These are phyloP conservation scores for Periconia macrospinosa DNA, from an alignment of 2,329 filamentous ascomycete species.

Conservation along the genomic window DNA sequence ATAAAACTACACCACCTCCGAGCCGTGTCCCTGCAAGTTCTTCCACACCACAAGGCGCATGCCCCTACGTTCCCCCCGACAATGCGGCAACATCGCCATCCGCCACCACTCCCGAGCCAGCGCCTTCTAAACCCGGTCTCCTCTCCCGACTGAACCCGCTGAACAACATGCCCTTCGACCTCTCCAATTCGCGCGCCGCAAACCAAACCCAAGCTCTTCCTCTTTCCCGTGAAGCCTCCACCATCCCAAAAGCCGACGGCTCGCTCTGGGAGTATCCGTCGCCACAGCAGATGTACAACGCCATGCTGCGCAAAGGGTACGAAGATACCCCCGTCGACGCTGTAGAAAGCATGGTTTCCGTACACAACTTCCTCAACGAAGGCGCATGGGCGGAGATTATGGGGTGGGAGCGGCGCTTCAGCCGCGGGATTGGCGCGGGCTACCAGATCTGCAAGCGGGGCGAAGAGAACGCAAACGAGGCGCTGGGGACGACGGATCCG, in stretches of 20 bases:
- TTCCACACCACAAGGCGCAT: slow-evolving; percentile 50
- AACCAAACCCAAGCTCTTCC: slow-evolving; percentile 75
- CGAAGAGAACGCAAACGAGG: slow-evolving; percentile 66
- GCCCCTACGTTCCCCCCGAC: slow-evolving; percentile 52
- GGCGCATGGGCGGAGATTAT: slow-evolving; percentile 96
- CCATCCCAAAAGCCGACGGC: slow-evolving; percentile 82
- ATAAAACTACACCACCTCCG: slow-evolving; percentile 41
- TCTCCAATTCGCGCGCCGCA: slow-evolving; percentile 77
- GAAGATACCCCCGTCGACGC: slow-evolving; percentile 91
- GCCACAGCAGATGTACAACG: slow-evolving; percentile 99
- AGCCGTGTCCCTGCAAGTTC: slow-evolving; percentile 27
- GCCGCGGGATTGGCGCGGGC: slow-evolving; percentile 69
- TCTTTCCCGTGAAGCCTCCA: slow-evolving; percentile 78
- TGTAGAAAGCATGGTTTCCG: slow-evolving; percentile 94
- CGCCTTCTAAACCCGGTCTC: slow-evolving; percentile 50
- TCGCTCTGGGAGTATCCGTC: slow-evolving; percentile 97
- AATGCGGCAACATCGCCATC: slow-evolving; percentile 29
- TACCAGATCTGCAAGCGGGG: slow-evolving; percentile 75
- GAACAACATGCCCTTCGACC: slow-evolving; percentile 91
- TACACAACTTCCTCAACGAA: slow-evolving; percentile 98
- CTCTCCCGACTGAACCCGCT: slow-evolving; percentile 73
- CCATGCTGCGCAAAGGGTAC: slow-evolving; percentile 92
- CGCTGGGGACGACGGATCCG: slow-evolving; percentile 44
- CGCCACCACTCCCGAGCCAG: slow-evolving; percentile 22
- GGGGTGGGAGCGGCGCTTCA: slow-evolving; percentile 88